Conservation (phyloP, 2,329 filamentous ascomycete species). For the Emydomyces testavorans region DNA sequence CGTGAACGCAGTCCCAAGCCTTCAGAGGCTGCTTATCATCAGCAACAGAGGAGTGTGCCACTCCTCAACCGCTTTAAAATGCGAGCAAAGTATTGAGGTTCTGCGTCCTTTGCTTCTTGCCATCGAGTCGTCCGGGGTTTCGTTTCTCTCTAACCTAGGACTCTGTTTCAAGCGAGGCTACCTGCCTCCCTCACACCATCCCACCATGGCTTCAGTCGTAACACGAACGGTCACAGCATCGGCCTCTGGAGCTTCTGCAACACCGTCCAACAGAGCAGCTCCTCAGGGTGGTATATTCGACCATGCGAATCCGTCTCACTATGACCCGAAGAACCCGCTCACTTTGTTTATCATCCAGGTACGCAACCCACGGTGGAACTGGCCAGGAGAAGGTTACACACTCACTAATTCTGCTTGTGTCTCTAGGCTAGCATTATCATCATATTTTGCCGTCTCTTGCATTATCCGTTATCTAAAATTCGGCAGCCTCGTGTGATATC, state of each 20-base stretch:
- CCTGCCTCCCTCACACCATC: neutral
- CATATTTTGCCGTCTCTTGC: constrained; percentile 59
- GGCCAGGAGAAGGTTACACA: neutral
- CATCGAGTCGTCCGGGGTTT: no score
- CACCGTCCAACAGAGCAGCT: constrained; percentile 30
- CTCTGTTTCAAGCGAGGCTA: neutral
- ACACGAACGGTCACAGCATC: constrained; percentile 6
- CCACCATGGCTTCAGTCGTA: constrained; percentile 11
- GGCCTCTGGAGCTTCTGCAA: constrained; percentile 16
- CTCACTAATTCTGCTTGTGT: neutral
- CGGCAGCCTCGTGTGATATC: constrained; percentile 74
- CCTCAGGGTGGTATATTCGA: constrained; percentile 61
- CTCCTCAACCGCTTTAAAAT: no score
- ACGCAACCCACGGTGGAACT: constrained; percentile 16
- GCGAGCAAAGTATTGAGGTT: no score
- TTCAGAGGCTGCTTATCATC: no score
- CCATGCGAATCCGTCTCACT: constrained; percentile 55
- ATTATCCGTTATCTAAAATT: constrained; percentile 64
- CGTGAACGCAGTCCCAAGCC: no score
- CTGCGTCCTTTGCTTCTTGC: no score
- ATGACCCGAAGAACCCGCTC: constrained; percentile 60
- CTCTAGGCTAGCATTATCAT: constrained; percentile 58
- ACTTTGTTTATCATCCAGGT: constrained; percentile 66
- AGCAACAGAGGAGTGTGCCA: no score
- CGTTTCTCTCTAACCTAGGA: neutral